phyloP scores from a whole-genome alignment of 2,329 filamentous ascomycete genomes.

The Ophiocordyceps unilateralis region DNA sequence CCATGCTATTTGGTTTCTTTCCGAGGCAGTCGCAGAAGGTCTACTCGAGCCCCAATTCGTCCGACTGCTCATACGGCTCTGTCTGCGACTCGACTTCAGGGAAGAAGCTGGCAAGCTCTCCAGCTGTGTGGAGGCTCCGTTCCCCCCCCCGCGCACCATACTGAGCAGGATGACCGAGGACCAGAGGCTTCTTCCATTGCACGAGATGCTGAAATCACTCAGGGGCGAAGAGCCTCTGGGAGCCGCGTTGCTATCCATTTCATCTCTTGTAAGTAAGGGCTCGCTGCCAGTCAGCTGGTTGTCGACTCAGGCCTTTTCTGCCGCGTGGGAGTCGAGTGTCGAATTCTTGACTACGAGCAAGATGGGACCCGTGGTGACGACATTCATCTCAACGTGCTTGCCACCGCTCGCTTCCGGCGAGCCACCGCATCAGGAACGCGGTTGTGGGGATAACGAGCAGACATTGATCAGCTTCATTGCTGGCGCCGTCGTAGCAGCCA shows the following conservation, averaged over 20 bases:
- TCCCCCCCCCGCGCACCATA: constrained; percentile 5
- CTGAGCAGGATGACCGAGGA: constrained; percentile 5
- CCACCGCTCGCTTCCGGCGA: constrained; percentile 6
- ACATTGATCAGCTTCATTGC: constrained; percentile 13
- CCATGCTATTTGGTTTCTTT: constrained; percentile 13
- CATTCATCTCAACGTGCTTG: constrained; percentile 10
- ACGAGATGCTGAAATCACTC: constrained; percentile 4
- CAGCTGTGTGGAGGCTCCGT: constrained; percentile 4
- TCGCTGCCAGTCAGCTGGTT: constrained; percentile 9
- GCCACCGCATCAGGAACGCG: neutral
- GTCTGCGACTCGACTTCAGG: constrained; percentile 8
- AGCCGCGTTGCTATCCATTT: constrained; percentile 9
- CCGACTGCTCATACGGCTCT: constrained; percentile 12
- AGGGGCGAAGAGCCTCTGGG: constrained; percentile 3
- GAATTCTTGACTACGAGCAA: constrained; percentile 8
- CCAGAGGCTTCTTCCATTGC: constrained; percentile 8
- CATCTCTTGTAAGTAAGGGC: constrained; percentile 6
- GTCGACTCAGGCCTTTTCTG: constrained; percentile 8
- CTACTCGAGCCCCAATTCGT: constrained; percentile 13
- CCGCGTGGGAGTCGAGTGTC: constrained; percentile 10
- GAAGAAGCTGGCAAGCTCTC: constrained; percentile 13
- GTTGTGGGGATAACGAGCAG: constrained; percentile 7
- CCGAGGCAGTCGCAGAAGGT: constrained; percentile 12
- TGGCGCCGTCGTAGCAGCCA: constrained; percentile 12
- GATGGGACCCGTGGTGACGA: constrained; percentile 6